Conservation (phyloP, 2,329 filamentous ascomycete genomes). For the Alternaria brassicae region DNA sequence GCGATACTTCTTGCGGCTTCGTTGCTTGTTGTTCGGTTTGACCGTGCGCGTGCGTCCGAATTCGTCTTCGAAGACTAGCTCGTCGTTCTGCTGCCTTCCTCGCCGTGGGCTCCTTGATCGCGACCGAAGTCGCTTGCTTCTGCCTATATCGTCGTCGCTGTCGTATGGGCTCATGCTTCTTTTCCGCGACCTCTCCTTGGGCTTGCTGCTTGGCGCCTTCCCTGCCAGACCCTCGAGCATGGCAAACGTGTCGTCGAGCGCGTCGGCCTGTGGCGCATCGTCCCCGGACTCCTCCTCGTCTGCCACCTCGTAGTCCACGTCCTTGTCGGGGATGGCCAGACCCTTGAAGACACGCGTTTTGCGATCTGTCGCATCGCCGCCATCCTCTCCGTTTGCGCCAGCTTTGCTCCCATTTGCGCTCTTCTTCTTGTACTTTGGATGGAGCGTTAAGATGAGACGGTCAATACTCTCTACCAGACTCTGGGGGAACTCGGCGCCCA, state of each 20-base stretch:
- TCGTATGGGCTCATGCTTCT: slow-evolving; percentile 66
- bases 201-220: slow-evolving; percentile 27
- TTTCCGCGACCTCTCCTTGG: slow-evolving; percentile 62
- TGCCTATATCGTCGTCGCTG: slow-evolving; percentile 54
- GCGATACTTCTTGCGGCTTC: slow-evolving; percentile 45
- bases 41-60: slow-evolving; percentile 59
- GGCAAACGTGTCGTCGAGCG: slow-evolving; percentile 91
- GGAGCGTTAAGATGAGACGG: slow-evolving; percentile 84
- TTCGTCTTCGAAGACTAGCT: slow-evolving; percentile 66
- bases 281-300: slow-evolving; percentile 52
- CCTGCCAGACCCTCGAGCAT: slow-evolving; percentile 85
- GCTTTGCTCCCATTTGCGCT: slow-evolving; percentile 43
- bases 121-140: slow-evolving; percentile 57
- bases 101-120: slow-evolving; percentile 59
- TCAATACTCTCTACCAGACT: slow-evolving; percentile 93
- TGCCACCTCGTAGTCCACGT: slow-evolving; percentile 60
- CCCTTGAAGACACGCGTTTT: slow-evolving; percentile 92
- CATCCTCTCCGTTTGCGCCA: slow-evolving; percentile 55
- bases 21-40: slow-evolving; percentile 53
- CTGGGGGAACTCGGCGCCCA: slow-evolving; percentile 83
- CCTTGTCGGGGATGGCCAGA: slow-evolving; percentile 82
- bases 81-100: slow-evolving; percentile 55
- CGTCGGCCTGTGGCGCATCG: slow-evolving; percentile 62
- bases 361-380: slow-evolving; percentile 65
- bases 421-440: slow-evolving; percentile 81